These are phyloP conservation scores for Hypoxylon sp. DNA, from an alignment of 2,329 filamentous ascomycete species.

Conservation along the genomic window DNA sequence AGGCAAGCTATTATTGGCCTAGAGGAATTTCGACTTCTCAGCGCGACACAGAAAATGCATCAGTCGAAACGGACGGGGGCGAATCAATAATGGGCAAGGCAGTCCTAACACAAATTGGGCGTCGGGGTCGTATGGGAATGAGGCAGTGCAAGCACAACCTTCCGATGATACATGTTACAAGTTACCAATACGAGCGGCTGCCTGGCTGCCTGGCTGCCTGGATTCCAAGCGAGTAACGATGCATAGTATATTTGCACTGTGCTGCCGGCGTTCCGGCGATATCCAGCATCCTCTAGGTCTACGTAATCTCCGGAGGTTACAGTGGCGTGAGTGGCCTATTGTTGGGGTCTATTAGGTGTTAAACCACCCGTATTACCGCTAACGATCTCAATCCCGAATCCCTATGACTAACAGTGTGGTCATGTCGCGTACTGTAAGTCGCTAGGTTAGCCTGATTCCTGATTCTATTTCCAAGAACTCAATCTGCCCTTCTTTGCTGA, in stretches of 20 bases:
- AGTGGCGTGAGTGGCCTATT: not conserved
- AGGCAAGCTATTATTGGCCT: conserved; percentile 22
- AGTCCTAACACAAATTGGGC: conserved; percentile 15
- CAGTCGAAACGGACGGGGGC: conserved; percentile 16
- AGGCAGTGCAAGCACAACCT: conserved; percentile 31
- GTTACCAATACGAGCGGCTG: conserved; percentile 10
- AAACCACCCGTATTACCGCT: not conserved
- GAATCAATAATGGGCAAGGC: conserved; percentile 18
- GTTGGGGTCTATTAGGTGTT: not conserved
- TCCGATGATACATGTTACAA: conserved; percentile 7
- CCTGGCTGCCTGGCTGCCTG: conserved; percentile 38
- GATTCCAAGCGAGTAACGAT: conserved; percentile 13
- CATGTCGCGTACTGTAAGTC: not conserved
- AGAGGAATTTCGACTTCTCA: not conserved
- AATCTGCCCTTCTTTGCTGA: conserved; percentile 13
- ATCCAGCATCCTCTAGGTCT: conserved; percentile 1
- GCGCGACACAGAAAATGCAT: conserved; percentile 12
- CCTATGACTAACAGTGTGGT: not conserved
- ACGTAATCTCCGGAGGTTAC: not conserved
- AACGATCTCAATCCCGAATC: not conserved
- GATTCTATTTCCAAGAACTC: conserved; percentile 6
- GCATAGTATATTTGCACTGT: conserved; percentile 21
- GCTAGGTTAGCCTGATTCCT: not conserved
- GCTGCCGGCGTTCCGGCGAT: conserved; percentile 33
- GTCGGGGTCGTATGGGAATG: conserved; percentile 4